Conservation (phyloP, 129 eudicot genomes). For the Dittrichia graveolens region DNA sequence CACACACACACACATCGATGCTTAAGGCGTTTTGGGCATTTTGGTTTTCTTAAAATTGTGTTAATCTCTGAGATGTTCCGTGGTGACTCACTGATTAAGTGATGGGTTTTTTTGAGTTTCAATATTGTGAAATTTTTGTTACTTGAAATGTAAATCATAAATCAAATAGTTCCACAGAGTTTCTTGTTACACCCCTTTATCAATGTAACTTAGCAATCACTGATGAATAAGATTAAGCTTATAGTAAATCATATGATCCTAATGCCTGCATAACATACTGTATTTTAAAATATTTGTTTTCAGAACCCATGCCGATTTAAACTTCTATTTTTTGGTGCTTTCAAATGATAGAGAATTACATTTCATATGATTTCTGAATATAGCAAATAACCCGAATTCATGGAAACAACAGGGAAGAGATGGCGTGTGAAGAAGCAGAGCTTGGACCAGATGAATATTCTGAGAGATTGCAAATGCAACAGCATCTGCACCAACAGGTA, state of each 20-base stretch:
- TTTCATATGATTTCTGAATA: slow-evolving; percentile 7
- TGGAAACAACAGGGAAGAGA: slow-evolving; percentile 72
- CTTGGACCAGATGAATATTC: slow-evolving; percentile 88
- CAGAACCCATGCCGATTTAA: not conserved
- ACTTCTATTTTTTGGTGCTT: not conserved
- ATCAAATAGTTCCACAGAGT: not conserved
- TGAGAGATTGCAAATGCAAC: slow-evolving; percentile 62
- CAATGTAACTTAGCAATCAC: not conserved
- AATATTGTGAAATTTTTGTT: not conserved
- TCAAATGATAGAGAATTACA: slow-evolving; percentile 5
- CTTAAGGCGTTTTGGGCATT: not conserved
- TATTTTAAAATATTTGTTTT: not conserved
- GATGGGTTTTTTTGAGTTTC: not conserved
- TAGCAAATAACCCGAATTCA: not conserved
- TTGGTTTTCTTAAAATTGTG: not conserved
- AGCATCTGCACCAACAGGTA: slow-evolving; percentile 69
- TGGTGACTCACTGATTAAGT: not conserved
- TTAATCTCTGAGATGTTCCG: not conserved
- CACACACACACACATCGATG: too few species aligned
- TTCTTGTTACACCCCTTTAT: not conserved
- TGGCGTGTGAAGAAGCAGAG: slow-evolving; percentile 99
- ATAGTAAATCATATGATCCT: not conserved
- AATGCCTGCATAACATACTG: not conserved
- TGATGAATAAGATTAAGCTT: not conserved
- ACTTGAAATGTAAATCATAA: not conserved